Evolutionary conservation across 345 rosid genomes (phyloP).

Genomic region (Toxicodendron radicans): DNA sequence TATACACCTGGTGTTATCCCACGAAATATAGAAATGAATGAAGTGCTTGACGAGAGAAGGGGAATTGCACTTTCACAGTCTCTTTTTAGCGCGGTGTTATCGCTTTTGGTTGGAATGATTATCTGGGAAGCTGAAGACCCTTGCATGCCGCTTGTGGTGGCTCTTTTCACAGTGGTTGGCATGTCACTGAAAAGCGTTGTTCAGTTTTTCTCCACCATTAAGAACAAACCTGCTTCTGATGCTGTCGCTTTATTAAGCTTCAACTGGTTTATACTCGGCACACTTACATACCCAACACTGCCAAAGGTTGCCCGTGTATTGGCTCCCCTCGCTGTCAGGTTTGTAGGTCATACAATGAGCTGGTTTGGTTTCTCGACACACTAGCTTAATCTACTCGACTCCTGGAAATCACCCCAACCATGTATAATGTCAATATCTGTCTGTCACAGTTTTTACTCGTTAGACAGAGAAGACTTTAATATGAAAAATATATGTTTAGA

Average conservation of each 20-base stretch:
- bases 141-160: conserved; percentile 78
- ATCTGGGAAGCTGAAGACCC: conserved; percentile 62
- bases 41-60: conserved; percentile 36
- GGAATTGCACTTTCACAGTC: conserved; percentile 56
- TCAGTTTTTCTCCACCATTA: conserved; percentile 61
- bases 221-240: conserved; percentile 69
- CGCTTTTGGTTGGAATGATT: conserved; percentile 64
- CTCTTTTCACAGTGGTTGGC: conserved; percentile 68
- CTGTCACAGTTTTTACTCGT: no score
- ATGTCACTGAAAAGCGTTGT: conserved; percentile 73
- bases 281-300: conserved; percentile 65
- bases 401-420: background rate
- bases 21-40: conserved; percentile 23
- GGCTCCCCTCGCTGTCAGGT: conserved; percentile 23
- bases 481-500: no score
- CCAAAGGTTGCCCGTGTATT: conserved; percentile 51
- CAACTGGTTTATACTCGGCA: conserved; percentile 81
- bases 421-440: conserved; percentile 9
- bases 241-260: conserved; percentile 79
- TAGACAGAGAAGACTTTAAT: no score
- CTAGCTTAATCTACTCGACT: conserved; percentile 17
- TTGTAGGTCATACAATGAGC: conserved; percentile 19
- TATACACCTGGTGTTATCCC: conserved; percentile 25
- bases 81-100: conserved; percentile 57
- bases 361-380: conserved; percentile 30